Conservation (phyloP, 371 early-diverging fungal species). For the Mortierella sp. region DNA sequence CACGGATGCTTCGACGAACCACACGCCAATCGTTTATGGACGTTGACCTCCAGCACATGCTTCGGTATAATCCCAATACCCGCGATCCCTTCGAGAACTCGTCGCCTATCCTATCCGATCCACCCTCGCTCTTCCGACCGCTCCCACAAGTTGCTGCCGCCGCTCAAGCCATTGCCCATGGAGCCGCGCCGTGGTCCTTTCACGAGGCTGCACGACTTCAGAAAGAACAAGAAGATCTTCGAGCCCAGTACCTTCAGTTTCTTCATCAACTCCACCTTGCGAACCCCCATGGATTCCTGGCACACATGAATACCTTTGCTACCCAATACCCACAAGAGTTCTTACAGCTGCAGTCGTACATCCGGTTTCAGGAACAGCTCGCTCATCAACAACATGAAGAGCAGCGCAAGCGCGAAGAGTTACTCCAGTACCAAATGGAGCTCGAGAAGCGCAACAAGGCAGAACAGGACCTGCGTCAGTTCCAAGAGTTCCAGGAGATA, state of each 20-base stretch:
- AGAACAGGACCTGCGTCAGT: conserved; percentile 41
- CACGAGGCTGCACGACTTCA: conserved; percentile 47
- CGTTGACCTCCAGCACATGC: conserved; percentile 50
- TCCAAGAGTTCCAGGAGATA: conserved; percentile 44
- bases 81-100: conserved; percentile 46
- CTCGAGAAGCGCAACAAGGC: conserved; percentile 45
- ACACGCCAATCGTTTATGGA: conserved; percentile 53
- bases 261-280: conserved; percentile 38
- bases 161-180: conserved; percentile 48
- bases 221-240: conserved; percentile 53
- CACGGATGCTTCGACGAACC: conserved; percentile 47
- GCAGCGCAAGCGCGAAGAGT: conserved; percentile 30
- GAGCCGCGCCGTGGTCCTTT: conserved; percentile 44
- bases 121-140: conserved; percentile 50
- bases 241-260: conserved; percentile 49
- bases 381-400: conserved; percentile 29
- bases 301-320: conserved; percentile 51
- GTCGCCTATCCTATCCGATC: conserved; percentile 49
- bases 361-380: conserved; percentile 37
- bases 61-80: conserved; percentile 35
- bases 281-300: conserved; percentile 47
- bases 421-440: conserved; percentile 45
- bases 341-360: conserved; percentile 46
- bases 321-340: conserved; percentile 49
- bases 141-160: conserved; percentile 43